Evolutionary conservation across 331 rosid species (phyloP).

Genomic region (Telfairia occidentalis): DNA sequence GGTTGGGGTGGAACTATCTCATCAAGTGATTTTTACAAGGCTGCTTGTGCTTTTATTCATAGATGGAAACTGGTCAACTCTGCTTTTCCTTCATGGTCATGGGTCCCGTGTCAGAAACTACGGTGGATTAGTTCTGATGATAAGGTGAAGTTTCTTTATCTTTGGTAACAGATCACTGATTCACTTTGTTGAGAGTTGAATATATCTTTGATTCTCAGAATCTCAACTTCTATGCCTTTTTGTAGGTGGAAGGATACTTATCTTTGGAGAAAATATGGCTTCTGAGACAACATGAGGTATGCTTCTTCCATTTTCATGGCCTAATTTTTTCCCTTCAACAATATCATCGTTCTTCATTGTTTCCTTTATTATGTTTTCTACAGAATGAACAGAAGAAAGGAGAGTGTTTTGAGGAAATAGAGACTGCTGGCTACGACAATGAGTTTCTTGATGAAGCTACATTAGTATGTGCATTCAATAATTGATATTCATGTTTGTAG

Average conservation of each 20-base stretch:
- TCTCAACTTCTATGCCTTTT: neutral
- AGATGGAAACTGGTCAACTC: conserved; percentile 4
- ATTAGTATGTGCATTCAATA: conserved; percentile 37
- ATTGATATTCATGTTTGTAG: neutral
- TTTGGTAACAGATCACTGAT: conserved; percentile 22
- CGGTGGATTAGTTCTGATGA: conserved; percentile 7
- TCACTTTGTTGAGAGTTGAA: neutral
- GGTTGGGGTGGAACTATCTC: conserved; percentile 16
- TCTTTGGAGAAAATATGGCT: conserved; percentile 43
- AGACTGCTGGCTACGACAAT: conserved; percentile 18
- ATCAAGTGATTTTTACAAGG: conserved; percentile 9
- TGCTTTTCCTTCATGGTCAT: conserved; percentile 13
- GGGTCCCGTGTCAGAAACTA: conserved; percentile 8
- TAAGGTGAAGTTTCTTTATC: conserved; percentile 22
- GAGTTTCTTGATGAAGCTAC: conserved; percentile 49
- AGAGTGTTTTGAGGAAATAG: conserved; percentile 22
- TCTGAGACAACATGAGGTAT: conserved; percentile 25
- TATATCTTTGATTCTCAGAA: neutral
- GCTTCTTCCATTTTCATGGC: neutral
- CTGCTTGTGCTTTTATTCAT: conserved; percentile 12
- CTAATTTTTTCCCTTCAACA: neutral
- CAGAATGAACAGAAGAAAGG: conserved; percentile 26
- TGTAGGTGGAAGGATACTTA: conserved; percentile 54
- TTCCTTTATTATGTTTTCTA: neutral
- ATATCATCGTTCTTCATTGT: neutral